Percentiles rank a stretch among this genome's conserved stretches.
Conservation (phyloP, 345 rosid genomes). For the Triadica sebifera region DNA sequence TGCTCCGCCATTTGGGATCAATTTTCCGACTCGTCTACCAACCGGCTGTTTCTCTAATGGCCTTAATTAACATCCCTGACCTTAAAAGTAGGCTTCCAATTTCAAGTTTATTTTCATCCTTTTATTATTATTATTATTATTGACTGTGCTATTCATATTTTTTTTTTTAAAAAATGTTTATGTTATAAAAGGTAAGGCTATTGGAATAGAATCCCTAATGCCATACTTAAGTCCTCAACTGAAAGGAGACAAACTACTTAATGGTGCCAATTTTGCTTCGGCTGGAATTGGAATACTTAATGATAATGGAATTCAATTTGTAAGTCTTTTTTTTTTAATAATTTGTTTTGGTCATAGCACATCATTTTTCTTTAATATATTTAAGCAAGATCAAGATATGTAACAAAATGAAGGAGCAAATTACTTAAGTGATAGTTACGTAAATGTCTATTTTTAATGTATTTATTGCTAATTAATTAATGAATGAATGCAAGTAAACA, state of each 20-base stretch:
- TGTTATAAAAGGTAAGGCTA: constrained; percentile 48
- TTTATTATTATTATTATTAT: background rate
- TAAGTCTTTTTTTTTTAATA: constrained; percentile 30
- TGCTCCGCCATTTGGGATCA: constrained; percentile 72
- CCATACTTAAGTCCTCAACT: constrained; percentile 80
- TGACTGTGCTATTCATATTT: background rate
- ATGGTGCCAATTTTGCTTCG: constrained; percentile 93
- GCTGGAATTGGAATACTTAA: constrained; percentile 92
- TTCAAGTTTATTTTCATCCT: background rate
- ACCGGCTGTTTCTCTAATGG: constrained; percentile 92
- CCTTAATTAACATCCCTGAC: constrained; percentile 81
- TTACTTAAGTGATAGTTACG: background rate
- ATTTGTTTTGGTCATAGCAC: no score
- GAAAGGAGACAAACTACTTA: constrained; percentile 51
- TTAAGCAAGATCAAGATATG: background rate
- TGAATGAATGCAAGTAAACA: constrained; percentile 43
- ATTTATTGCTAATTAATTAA: background rate
- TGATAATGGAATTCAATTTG: constrained; percentile 90
- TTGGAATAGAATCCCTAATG: constrained; percentile 60
- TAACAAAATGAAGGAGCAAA: background rate
- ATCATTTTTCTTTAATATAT: background rate
- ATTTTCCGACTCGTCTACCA: constrained; percentile 61
- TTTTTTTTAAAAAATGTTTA: background rate
- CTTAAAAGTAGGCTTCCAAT: constrained; percentile 47
- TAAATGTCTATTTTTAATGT: background rate